Conservation (phyloP, 148 eudicot genomes). For the Rhododendron ovatum region DNA sequence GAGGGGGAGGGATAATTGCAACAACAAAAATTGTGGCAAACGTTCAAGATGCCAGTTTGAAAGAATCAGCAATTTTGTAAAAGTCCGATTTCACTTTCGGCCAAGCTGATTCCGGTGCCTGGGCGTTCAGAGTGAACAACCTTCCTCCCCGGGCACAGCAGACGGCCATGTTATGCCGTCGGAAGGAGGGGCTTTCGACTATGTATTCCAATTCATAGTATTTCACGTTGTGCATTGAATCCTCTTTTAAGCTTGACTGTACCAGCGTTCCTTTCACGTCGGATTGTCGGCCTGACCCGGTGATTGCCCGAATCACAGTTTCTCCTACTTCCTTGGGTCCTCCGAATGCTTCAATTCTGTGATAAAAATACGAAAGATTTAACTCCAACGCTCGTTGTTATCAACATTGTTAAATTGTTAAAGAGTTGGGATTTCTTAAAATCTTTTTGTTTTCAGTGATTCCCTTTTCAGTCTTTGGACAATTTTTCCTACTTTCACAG, state of each 20-base stretch:
- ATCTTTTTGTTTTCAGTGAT: not conserved
- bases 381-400: not conserved
- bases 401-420: too few relatives aligned
- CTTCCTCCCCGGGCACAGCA: conserved; percentile 65
- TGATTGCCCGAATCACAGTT: conserved; percentile 50
- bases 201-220: conserved; percentile 76
- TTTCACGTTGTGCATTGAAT: conserved; percentile 36
- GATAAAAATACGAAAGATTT: not conserved
- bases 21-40: not conserved
- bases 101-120: conserved; percentile 81
- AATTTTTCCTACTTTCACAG: not conserved
- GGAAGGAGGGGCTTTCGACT: conserved; percentile 68
- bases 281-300: conserved; percentile 40
- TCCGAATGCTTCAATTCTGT: conserved; percentile 91
- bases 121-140: conserved; percentile 83
- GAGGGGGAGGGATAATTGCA: not conserved
- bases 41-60: conserved; percentile 40
- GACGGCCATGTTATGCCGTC: conserved; percentile 77
- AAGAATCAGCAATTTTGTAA: conserved; percentile 64
- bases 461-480: not conserved
- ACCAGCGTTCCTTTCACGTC: conserved; percentile 61
- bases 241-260: conserved; percentile 53
- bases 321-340: conserved; percentile 82
- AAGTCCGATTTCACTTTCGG: conserved; percentile 50
- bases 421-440: not conserved